Evolutionary conservation across 2,329 filamentous ascomycete genomes (phyloP), one percentile per base, ranked within the genome.

Genomic region (Whalleya microplaca): DNA sequence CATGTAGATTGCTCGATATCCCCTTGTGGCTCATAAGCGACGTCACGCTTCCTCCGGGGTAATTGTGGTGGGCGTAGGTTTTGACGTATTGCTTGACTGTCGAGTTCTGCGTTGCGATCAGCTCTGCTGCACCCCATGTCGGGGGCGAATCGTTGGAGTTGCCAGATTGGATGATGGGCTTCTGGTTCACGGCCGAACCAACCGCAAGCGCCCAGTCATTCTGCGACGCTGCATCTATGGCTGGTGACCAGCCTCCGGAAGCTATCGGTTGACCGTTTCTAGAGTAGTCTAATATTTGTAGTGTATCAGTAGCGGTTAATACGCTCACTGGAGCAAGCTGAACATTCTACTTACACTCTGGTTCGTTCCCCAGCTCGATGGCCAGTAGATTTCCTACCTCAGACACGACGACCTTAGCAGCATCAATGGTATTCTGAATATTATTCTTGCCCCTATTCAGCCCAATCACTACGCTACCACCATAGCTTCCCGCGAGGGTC

Each of bases 351-450:
- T 61, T 63, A 82, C 80, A 83, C 58, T 84, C 79, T 2, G 83
- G 82, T 53, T 85, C 82, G 61, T 85, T 85, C 1, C 82, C 82
- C 1, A 85, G 71, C 63, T 85, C 82, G 32, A 85, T 80, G 2
- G 82, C 79, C 18, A 78, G 70, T 10, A 85, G 65, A 57, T 83
- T 84, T 3, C 58, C 61, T 62, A 84, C 79, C n/a, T 71, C 64
- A 1, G 61, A 62, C 9, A 77, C 73, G 0, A 77, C 81, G 0
- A 74, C 64, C 43, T 73, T 74, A 1, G 82, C 81, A 0, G 82
- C 83, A 0, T 74, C 73, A 32, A 84, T 79, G 0, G 81, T 84
- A 60, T 85, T 85, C n/a, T 71, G 64, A 18, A 83, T 71, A 45
- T 83, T 73, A 59, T 84, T 76, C 29, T 80, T 75, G 1, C 80